Evolutionary conservation across 176 grass and related monocot species (phyloP).

Genomic region (Avena insularis): DNA sequence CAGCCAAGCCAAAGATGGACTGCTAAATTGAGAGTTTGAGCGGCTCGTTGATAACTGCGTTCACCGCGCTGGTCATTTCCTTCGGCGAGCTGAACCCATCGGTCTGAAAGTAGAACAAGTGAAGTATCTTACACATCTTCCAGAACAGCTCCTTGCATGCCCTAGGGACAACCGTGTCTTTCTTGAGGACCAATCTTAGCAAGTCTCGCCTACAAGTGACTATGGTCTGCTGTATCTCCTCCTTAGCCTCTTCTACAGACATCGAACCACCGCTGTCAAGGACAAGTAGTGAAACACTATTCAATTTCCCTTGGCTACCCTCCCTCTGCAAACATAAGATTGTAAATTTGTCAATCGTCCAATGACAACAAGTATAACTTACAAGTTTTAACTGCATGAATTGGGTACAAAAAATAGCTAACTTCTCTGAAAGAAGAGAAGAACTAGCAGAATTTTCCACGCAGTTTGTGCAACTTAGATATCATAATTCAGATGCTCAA

Average conservation of each 20-base stretch:
- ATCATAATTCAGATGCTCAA: not conserved
- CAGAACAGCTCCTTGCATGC: constrained; percentile 88
- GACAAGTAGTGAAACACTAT: constrained; percentile 52
- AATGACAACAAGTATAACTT: not conserved
- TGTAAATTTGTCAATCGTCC: not conserved
- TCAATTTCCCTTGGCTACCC: constrained; percentile 66
- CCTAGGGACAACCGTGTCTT: constrained; percentile 58
- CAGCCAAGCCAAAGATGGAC: not conserved
- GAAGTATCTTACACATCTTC: constrained; percentile 79
- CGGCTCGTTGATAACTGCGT: constrained; percentile 56
- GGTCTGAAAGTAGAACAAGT: constrained; percentile 72
- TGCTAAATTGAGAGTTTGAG: constrained; percentile 10
- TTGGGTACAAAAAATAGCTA: not conserved
- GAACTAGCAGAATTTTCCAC: not conserved
- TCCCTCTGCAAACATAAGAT: constrained; percentile 55
- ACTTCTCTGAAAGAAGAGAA: not conserved
- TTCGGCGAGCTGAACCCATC: constrained; percentile 81
- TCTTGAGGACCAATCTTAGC: constrained; percentile 59
- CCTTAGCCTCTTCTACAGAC: constrained; percentile 53
- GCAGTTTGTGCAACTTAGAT: not conserved
- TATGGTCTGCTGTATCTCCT: constrained; percentile 38
- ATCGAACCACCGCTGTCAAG: constrained; percentile 45
- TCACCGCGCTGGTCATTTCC: constrained; percentile 72
- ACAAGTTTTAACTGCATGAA: not conserved
- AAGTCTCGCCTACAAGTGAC: constrained; percentile 50